Evolutionary conservation across 768 basidiomycete species (phyloP).

Genomic region (Jaapia argillacea): DNA sequence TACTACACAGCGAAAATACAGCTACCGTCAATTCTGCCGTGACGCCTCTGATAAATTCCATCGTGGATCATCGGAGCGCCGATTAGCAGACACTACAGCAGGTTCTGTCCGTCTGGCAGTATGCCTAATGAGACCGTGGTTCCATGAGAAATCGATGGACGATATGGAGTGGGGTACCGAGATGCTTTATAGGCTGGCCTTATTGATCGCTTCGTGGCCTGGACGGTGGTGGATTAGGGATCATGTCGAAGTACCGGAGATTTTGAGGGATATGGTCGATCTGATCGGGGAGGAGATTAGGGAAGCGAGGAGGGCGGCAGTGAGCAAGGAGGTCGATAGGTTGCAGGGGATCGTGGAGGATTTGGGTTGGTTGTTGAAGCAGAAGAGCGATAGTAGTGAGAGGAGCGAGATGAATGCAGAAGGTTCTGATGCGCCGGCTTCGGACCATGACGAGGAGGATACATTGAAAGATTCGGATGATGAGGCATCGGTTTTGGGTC

Average conservation of each 20-base stretch:
- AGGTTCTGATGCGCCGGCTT: constrained; percentile 31
- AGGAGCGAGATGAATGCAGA: constrained; percentile 40
- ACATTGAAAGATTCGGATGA: too few species aligned
- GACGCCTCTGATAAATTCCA: constrained; percentile 57
- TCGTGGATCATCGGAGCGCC: constrained; percentile 40
- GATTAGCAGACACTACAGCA: constrained; percentile 55
- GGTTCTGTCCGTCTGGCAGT: constrained; percentile 61
- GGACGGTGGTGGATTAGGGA: constrained; percentile 59
- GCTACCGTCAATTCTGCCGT: constrained; percentile 63
- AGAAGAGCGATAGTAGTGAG: constrained; percentile 35
- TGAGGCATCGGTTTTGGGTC: not conserved
- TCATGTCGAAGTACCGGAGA: constrained; percentile 49
- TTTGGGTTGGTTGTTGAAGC: constrained; percentile 36
- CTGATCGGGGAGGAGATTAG: constrained; percentile 59
- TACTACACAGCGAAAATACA: constrained; percentile 45
- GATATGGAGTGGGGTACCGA: constrained; percentile 28
- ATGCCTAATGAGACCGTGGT: constrained; percentile 61
- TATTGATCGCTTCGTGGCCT: constrained; percentile 41
- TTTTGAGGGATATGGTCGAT: constrained; percentile 47
- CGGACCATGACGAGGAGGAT: not conserved
- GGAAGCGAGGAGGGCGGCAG: constrained; percentile 32
- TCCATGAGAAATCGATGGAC: constrained; percentile 37
- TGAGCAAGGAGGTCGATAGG: constrained; percentile 34
- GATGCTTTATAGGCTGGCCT: constrained; percentile 25
- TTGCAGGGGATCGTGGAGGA: constrained; percentile 41